Conservation (phyloP, 225 moss, liverwort and hornwort genomes). For the Anthoceros angustus region DNA sequence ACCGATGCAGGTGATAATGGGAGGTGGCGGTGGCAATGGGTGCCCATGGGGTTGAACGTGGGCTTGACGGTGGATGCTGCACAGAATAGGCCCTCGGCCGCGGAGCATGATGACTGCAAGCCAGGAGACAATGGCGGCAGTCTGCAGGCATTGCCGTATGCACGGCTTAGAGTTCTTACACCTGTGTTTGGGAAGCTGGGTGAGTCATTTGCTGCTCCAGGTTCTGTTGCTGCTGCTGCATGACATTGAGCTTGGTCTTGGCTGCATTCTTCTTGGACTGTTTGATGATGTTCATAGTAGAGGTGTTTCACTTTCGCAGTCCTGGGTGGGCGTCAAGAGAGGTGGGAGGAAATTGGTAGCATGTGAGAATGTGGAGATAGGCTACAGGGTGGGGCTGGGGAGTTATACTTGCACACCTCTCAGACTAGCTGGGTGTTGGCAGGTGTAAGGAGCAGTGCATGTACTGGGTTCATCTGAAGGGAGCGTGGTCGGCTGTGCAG, state of each 20-base stretch:
- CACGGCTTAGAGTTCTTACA: slow-evolving; percentile 52
- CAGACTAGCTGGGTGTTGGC: slow-evolving; percentile 40
- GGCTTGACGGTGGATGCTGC: slow-evolving; percentile 36
- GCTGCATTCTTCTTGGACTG: background rate
- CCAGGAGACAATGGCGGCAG: slow-evolving; percentile 13
- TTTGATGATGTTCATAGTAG: too few species aligned
- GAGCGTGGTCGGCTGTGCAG: slow-evolving; percentile 65
- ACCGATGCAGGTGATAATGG: slow-evolving; percentile 56
- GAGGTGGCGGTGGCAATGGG: slow-evolving; percentile 87
- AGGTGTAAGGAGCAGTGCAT: slow-evolving; percentile 33
- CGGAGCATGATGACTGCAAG: slow-evolving; percentile 16
- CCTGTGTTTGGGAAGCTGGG: slow-evolving; percentile 61
- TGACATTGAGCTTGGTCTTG: background rate
- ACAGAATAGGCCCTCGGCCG: slow-evolving; percentile 15
- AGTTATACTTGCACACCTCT: slow-evolving; percentile 14
- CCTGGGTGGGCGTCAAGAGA: too few species aligned
- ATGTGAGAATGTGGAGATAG: slow-evolving; percentile 2
- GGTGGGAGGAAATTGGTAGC: too few species aligned
- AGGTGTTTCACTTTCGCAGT: too few species aligned
- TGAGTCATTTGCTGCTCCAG: slow-evolving; percentile 11
- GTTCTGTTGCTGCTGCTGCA: background rate
- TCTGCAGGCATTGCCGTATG: slow-evolving; percentile 36
- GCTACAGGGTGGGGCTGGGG: background rate
- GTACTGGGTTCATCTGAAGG: slow-evolving; percentile 36
- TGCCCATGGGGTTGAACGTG: slow-evolving; percentile 55